Percentiles rank a stretch among this genome's conserved stretches.
These are phyloP conservation scores for Colletotrichum sp. DNA, from an alignment of 2,329 filamentous ascomycete genomes.

Conservation along the genomic window DNA sequence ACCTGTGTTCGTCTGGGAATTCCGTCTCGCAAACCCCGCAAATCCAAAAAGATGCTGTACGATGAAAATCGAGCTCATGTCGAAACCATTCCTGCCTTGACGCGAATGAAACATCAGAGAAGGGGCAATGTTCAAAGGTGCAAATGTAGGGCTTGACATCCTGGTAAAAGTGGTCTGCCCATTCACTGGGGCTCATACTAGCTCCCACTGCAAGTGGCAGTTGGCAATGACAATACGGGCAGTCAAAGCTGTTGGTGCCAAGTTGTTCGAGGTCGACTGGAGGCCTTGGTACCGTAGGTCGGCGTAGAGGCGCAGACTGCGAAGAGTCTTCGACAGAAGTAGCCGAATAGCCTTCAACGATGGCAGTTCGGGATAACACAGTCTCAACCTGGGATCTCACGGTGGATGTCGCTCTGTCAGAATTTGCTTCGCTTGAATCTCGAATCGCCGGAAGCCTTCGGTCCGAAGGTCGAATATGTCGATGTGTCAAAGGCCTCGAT, in stretches of 20 bases:
- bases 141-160: background rate
- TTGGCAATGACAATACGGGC: background rate
- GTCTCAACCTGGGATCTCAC: background rate
- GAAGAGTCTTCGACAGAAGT: background rate
- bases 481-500: background rate
- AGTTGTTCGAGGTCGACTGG: background rate
- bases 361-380: background rate
- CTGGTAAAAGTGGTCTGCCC: background rate
- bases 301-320: background rate
- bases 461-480: background rate
- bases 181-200: background rate
- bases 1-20: background rate
- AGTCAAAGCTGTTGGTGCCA: background rate
- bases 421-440: no score
- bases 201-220: background rate
- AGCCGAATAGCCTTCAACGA: background rate
- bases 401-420: background rate
- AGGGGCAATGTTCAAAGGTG: background rate
- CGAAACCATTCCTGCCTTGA: background rate
- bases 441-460: background rate
- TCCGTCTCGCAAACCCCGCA: background rate
- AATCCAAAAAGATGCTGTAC: background rate
- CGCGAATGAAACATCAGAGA: background rate
- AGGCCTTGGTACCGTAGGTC: background rate
- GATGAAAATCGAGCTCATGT: background rate